A percentile compares a stretch with the other conserved stretches of the same genome.
These are phyloP conservation scores for Eutrema heterophyllum DNA, from an alignment of 345 rosid species.

Conservation along the genomic window DNA sequence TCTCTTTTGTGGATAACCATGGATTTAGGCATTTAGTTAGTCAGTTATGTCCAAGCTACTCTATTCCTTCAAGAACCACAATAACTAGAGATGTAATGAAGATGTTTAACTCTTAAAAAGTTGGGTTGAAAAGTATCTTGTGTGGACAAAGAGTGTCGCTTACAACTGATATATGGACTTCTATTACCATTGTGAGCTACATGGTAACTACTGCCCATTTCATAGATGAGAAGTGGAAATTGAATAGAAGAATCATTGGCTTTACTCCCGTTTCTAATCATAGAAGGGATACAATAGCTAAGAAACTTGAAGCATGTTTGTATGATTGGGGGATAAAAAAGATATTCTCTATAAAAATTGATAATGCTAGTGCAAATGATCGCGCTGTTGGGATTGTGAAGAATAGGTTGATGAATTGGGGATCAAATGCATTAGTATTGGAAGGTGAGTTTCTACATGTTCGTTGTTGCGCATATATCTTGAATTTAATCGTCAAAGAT, in stretches of 20 bases:
- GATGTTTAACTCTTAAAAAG: background rate
- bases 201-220: background rate
- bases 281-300: background rate
- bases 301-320: background rate
- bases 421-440: background rate
- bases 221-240: background rate
- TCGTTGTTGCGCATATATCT: background rate
- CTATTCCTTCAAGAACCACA: too few relatives aligned
- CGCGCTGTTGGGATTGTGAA: background rate
- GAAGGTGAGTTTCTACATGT: background rate
- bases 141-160: background rate
- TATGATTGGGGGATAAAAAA: background rate
- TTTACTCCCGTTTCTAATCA: background rate
- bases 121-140: background rate
- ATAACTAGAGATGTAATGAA: background rate
- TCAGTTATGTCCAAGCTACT: too few relatives aligned
- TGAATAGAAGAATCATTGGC: background rate
- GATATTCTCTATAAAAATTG: background rate
- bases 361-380: constrained; percentile 4
- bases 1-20: too few relatives aligned
- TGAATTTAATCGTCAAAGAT: background rate
- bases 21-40: too few relatives aligned
- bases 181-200: background rate
- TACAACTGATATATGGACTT: background rate
- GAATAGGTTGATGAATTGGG: background rate